These are phyloP conservation scores for Rhodamnia rubescens DNA, from an alignment of 345 rosid genomes.

Conservation along the genomic window DNA sequence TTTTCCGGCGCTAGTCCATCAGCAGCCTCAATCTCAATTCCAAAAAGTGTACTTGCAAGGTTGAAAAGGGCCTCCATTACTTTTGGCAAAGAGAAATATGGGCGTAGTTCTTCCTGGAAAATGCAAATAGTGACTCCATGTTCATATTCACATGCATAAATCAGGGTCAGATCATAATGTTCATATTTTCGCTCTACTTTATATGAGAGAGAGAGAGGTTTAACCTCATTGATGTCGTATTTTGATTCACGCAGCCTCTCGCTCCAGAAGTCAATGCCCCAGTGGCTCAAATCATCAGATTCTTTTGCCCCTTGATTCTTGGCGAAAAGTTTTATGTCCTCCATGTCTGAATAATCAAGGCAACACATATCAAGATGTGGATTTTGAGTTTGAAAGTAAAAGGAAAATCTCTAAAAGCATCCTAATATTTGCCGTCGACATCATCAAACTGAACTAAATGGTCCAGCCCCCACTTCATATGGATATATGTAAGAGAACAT, in stretches of 20 bases:
- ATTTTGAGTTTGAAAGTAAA: neutral
- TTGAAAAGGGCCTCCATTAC: conserved; percentile 75
- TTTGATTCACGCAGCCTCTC: conserved; percentile 93
- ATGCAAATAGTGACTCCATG: neutral
- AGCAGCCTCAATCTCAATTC: conserved; percentile 57
- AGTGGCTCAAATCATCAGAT: conserved; percentile 55
- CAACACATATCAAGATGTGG: neutral
- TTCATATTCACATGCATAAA: neutral
- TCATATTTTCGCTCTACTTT: neutral
- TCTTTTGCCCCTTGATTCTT: conserved; percentile 61
- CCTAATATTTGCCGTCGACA: neutral
- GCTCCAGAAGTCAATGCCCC: conserved; percentile 86
- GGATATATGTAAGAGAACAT: neutral
- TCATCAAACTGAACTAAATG: neutral
- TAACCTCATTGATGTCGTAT: conserved; percentile 77
- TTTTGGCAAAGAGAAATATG: conserved; percentile 78
- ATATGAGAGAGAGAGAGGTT: neutral
- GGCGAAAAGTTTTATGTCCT: conserved; percentile 59
- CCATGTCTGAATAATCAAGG: conserved; percentile 42
- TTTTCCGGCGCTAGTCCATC: conserved; percentile 88
- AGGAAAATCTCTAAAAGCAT: neutral
- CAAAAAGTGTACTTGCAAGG: conserved; percentile 62
- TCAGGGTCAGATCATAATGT: neutral
- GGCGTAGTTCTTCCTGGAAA: conserved; percentile 72
- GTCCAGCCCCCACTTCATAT: neutral